A percentile compares a stretch with the other conserved stretches of the same genome.
phyloP scores from a whole-genome alignment of 495 filamentous ascomycete species.

The Aspergillus olivimuriae region DNA sequence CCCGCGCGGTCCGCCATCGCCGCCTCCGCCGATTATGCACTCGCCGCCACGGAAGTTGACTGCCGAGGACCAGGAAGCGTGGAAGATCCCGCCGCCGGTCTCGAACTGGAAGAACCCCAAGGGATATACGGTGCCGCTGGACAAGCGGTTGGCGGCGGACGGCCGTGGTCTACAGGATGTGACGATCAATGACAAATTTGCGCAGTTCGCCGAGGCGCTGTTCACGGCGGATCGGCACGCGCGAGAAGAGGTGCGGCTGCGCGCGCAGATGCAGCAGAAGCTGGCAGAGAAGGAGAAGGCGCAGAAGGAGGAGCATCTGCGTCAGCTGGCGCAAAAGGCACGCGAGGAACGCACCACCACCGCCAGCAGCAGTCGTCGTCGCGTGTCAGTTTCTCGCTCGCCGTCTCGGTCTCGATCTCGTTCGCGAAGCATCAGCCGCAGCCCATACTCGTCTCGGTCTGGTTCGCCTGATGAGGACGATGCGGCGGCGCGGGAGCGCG shows the following conservation, averaged over 20 bases:
- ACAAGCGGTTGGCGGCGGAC: constrained; percentile 95
- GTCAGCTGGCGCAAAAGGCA: constrained; percentile 84
- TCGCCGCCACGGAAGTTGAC: constrained; percentile 93
- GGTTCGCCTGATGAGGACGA: constrained; percentile 56
- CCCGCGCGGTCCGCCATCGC: constrained; percentile 85
- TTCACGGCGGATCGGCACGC: constrained; percentile 94
- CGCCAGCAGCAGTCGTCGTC: constrained; percentile 31
- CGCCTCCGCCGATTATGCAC: constrained; percentile 91
- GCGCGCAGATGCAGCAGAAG: constrained; percentile 91
- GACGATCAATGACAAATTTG: constrained; percentile 98
- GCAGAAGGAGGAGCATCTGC: constrained; percentile 89
- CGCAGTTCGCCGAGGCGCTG: constrained; percentile 89
- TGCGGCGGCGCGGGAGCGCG: constrained; percentile 63
- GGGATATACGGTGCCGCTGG: constrained; percentile 93
- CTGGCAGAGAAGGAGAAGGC: constrained; percentile 94
- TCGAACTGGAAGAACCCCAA: constrained; percentile 99
- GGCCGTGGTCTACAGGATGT: constrained; percentile 90
- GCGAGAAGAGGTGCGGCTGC: constrained; percentile 87
- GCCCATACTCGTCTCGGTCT: constrained; percentile 50
- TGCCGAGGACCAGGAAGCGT: constrained; percentile 93
- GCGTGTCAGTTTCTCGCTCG: too few relatives aligned
- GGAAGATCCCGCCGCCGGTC: constrained; percentile 91
- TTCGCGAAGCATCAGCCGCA: constrained; percentile 45
- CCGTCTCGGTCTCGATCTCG: constrained; percentile 24
- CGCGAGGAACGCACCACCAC: constrained; percentile 67